Base-by-base conservation (phyloP, 208 protist species). In the Zelonia costaricensis region DNA sequence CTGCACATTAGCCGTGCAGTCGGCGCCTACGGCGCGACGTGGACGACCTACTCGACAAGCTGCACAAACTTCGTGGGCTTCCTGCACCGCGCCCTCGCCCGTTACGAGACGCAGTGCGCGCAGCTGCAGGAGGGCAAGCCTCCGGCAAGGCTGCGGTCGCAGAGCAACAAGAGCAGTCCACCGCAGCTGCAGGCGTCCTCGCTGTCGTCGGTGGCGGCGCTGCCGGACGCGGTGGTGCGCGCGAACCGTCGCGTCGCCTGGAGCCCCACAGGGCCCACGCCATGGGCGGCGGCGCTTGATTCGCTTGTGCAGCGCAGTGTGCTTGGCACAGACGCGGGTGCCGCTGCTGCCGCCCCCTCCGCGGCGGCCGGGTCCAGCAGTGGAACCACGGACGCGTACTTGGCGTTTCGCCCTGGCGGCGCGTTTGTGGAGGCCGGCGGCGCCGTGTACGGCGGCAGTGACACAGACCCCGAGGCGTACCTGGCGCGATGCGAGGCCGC, bases 1-100 rank as follows among this genome's bases (percentile, higher is more conserved):
- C 40, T 66, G 1, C 66, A 73, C 52, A 38, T 73, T 4, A 49
- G 58, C 36, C 57, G 56, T n/a, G 66, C 66, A 1, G 53, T 73
- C 27, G 48, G 43, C 20, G 9, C 49, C 4, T 73, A 66, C 44
- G 58, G 66, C 7, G 12, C 42, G 9, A 66, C 49, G 2, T 73
- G 66, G 66, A 30, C 25, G 13, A 25, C 44, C 5, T 66, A 66
- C 45, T 62, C 58, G 13, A 39, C 27, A 7, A 73, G 66, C 52
- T 73, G 66, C 52, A 23, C 60, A 33, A 42, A 23, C 33, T 58
- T 73, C 18, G 44, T 73, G 4, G 47, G 48, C 39, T 73, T 73
- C 33, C 44, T 73, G 10, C 66, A 73, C 15, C 49, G 58, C 20
- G 66, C 58, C 35, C 58, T 73, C 0, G n/a, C 22, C 15, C 57